A percentile compares a stretch with the other conserved stretches of the same genome.
Evolutionary conservation across 345 rosid genomes (phyloP).

Genomic region (Sonneratia caseolaris): DNA sequence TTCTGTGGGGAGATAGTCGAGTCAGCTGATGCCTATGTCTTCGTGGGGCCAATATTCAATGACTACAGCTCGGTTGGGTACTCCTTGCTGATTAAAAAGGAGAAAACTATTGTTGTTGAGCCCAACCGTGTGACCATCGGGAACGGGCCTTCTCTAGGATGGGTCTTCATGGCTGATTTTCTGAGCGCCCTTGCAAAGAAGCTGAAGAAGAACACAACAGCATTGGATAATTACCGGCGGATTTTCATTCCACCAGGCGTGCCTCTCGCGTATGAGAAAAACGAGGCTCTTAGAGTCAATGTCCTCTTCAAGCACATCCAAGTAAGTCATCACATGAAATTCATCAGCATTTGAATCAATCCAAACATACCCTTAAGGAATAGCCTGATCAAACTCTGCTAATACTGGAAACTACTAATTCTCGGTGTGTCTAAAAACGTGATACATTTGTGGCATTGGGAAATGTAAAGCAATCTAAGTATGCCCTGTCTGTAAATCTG

Average conservation of each 20-base stretch:
- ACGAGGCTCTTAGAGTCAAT: constrained; percentile 57
- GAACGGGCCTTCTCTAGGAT: constrained; percentile 62
- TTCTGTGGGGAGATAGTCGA: constrained; percentile 63
- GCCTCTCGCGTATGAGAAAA: constrained; percentile 36
- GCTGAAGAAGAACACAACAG: constrained; percentile 47
- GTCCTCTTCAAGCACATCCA: constrained; percentile 64
- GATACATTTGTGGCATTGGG: no score
- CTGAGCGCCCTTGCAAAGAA: constrained; percentile 49
- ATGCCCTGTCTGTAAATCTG: background rate
- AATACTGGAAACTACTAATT: no score
- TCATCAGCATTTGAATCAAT: no score
- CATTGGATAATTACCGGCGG: constrained; percentile 50
- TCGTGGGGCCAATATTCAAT: constrained; percentile 61
- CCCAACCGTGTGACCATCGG: constrained; percentile 60
- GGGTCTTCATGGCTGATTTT: constrained; percentile 70
- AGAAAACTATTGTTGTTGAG: constrained; percentile 44
- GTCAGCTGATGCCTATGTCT: constrained; percentile 63
- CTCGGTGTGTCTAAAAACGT: no score
- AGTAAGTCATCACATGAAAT: constrained; percentile 20
- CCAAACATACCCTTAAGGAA: no score
- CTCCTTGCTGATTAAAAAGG: constrained; percentile 58
- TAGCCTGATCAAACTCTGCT: background rate
- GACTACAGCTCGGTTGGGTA: constrained; percentile 73
- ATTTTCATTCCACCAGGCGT: constrained; percentile 52
- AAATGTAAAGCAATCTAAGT: no score